Evolutionary conservation across 495 filamentous ascomycete species (phyloP).

Genomic region (Penicillium arizonense): DNA sequence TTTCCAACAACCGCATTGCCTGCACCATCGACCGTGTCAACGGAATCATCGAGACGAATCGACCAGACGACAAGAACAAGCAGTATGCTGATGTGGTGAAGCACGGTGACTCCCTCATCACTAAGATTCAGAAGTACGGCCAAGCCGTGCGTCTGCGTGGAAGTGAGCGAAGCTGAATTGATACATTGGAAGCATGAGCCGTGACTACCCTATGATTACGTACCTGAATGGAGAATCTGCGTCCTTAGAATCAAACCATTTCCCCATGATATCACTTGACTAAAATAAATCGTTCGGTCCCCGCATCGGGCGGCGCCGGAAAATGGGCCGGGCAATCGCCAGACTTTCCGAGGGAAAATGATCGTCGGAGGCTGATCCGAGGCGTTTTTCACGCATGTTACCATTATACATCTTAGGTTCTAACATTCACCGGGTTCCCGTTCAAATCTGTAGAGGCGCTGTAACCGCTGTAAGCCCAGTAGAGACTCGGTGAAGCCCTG

Average conservation of each 20-base stretch:
- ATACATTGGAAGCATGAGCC: slow-evolving; percentile 5
- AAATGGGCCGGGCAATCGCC: slow-evolving; percentile 9
- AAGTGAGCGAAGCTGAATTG: slow-evolving; percentile 72
- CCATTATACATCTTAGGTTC: neutral
- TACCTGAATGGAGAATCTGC: slow-evolving; percentile 5
- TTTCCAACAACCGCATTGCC: slow-evolving; percentile 87
- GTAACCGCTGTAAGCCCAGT: neutral
- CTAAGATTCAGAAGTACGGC: slow-evolving; percentile 98
- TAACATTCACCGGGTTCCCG: neutral
- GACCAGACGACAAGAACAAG: slow-evolving; percentile 98
- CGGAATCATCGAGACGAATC: slow-evolving; percentile 95
- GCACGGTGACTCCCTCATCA: slow-evolving; percentile 95
- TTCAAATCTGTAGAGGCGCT: neutral
- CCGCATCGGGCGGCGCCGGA: slow-evolving; percentile 8
- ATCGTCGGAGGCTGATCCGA: slow-evolving; percentile 6
- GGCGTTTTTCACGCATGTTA: neutral
- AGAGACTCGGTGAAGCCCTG: neutral
- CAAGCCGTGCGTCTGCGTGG: slow-evolving; percentile 92
- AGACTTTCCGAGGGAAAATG: slow-evolving; percentile 19
- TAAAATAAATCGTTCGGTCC: neutral
- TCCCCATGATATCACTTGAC: neutral
- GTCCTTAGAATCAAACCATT: neutral
- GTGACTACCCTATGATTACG: slow-evolving; percentile 5
- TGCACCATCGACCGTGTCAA: slow-evolving; percentile 98
- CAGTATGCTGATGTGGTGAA: slow-evolving; percentile 97